Evolutionary conservation across 805 yeast genomes (phyloP).

Genomic region (Lachancea kluyveri): DNA sequence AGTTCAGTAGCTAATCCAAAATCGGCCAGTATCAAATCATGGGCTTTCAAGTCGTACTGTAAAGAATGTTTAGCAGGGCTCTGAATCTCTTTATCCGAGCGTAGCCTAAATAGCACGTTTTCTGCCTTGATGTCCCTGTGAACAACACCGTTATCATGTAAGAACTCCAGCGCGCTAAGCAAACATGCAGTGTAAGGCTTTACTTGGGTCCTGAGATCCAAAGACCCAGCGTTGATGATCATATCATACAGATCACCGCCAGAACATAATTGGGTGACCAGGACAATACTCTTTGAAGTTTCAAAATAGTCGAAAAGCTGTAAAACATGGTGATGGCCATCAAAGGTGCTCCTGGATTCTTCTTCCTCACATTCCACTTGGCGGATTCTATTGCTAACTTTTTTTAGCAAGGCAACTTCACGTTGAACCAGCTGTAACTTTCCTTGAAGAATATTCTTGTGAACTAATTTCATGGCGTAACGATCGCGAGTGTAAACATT

Average conservation of each 20-base stretch:
- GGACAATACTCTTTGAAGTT: slow-evolving; percentile 46
- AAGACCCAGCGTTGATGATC: slow-evolving; percentile 40
- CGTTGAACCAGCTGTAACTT: slow-evolving; percentile 42
- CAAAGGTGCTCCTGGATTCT: slow-evolving; percentile 15
- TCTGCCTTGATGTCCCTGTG: slow-evolving; percentile 75
- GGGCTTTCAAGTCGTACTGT: slow-evolving; percentile 28
- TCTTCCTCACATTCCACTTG: slow-evolving; percentile 25
- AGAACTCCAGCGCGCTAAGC: slow-evolving; percentile 47
- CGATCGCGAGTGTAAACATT: slow-evolving; percentile 34
- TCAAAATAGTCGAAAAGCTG: slow-evolving; percentile 66
- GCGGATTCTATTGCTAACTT: slow-evolving; percentile 20
- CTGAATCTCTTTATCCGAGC: slow-evolving; percentile 4
- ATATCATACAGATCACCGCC: slow-evolving; percentile 67
- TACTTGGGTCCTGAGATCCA: slow-evolving; percentile 42
- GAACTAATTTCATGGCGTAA: slow-evolving; percentile 42
- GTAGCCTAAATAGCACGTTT: slow-evolving; percentile 46
- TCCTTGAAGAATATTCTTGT: slow-evolving; percentile 22
- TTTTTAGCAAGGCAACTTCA: slow-evolving; percentile 48
- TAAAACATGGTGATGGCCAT: slow-evolving; percentile 44
- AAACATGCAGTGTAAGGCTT: slow-evolving; percentile 44
- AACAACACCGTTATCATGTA: slow-evolving; percentile 54
- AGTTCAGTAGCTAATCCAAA: slow-evolving; percentile 58
- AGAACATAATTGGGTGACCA: slow-evolving; percentile 61
- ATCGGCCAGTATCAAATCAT: slow-evolving; percentile 32
- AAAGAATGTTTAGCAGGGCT: slow-evolving; percentile 7